These are phyloP conservation scores for Anethum foeniculum DNA, from an alignment of 140 eudicot species.

Conservation along the genomic window DNA sequence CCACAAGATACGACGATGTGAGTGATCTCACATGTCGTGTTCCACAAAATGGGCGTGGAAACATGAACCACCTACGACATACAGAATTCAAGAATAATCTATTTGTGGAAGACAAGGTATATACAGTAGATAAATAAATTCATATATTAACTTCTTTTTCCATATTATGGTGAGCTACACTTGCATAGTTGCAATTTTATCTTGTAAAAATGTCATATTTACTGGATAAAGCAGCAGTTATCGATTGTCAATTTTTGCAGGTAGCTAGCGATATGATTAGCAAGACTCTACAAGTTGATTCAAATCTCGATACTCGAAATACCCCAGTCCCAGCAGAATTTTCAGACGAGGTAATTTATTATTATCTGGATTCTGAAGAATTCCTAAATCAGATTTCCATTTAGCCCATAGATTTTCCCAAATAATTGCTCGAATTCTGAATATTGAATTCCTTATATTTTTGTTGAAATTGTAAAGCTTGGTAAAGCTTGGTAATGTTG, in stretches of 20 bases:
- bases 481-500: background rate
- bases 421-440: background rate
- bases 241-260: slow-evolving; percentile 24
- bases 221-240: background rate
- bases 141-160: background rate
- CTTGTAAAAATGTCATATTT: slow-evolving; percentile 10
- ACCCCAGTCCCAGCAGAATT: slow-evolving; percentile 18
- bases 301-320: slow-evolving; percentile 18
- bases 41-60: slow-evolving; percentile 17
- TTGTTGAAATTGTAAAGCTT: background rate
- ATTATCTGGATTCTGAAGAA: slow-evolving; percentile 5
- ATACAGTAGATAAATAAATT: background rate
- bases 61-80: slow-evolving; percentile 17
- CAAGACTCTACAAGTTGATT: slow-evolving; percentile 15
- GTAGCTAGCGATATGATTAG: slow-evolving; percentile 17
- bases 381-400: background rate
- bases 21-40: slow-evolving; percentile 17
- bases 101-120: slow-evolving; percentile 17
- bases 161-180: background rate
- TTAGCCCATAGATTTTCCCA: background rate
- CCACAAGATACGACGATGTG: slow-evolving; percentile 13
- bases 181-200: background rate
- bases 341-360: slow-evolving; percentile 31
- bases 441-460: background rate
- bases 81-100: slow-evolving; percentile 26